These are phyloP conservation scores for Agarophyton chilense DNA, from an alignment of 23 red algal species.

Conservation along the genomic window DNA sequence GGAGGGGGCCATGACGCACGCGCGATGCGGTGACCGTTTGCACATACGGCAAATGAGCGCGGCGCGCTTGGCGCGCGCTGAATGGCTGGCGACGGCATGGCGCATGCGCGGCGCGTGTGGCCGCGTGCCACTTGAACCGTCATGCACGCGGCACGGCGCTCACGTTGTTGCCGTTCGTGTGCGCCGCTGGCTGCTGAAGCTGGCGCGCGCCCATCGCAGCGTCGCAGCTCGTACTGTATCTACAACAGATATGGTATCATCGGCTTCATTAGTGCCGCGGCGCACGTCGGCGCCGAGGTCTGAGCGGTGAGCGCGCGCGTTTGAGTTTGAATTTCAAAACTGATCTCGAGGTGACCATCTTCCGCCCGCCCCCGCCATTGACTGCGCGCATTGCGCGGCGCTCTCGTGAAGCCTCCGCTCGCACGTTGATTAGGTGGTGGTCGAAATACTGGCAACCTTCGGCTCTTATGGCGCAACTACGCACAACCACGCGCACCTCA, in stretches of 20 bases:
- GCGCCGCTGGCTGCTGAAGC: too few species aligned
- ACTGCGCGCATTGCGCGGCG: background rate
- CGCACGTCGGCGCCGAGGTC: too few species aligned
- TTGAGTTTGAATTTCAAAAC: slow-evolving; percentile 14
- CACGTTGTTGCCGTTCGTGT: background rate
- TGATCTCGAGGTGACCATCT: background rate
- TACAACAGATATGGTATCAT: too few species aligned
- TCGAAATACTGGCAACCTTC: too few species aligned
- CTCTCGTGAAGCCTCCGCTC: too few species aligned
- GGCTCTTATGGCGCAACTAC: too few species aligned
- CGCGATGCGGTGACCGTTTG: slow-evolving; percentile 14
- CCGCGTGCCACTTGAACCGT: background rate
- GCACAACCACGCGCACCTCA: too few species aligned
- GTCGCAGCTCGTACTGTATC: too few species aligned
- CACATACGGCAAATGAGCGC: slow-evolving; percentile 10
- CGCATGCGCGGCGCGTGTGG: background rate
- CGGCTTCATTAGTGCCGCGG: too few species aligned
- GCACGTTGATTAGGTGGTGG: too few species aligned
- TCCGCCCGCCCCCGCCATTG: too few species aligned
- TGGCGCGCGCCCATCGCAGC: too few species aligned
- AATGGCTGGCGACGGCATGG: background rate
- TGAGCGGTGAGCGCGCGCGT: background rate
- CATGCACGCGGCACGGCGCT: background rate
- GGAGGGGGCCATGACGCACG: background rate
- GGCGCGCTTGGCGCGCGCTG: slow-evolving; percentile 7